Base-by-base conservation (phyloP, 176 grass and related monocot genomes). In the Pontederia crassipes region DNA sequence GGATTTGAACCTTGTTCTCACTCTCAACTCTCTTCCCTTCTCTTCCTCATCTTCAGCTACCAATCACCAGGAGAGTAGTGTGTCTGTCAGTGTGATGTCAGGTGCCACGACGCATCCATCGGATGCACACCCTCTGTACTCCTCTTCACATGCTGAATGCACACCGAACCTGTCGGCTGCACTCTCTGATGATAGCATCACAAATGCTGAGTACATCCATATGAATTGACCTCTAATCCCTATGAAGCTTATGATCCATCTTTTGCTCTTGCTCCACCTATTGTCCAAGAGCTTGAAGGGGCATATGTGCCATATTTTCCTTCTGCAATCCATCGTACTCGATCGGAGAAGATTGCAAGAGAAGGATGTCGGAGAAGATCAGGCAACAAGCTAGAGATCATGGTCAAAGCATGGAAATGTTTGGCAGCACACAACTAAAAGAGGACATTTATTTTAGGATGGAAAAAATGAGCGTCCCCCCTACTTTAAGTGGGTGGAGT, bases 1-100 rank as follows among this genome's bases (percentile, higher is more conserved):
- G 93, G 93, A 98, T 91, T 79, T 98, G 81, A 93, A 98, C 73
- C 94, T 98, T 15, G 94, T 93, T 77, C 82, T 98, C 27, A 75
- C 85, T 54, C 88, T 93, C 79, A 78, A 76, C 76, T 77, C 73
- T 1, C 73, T 81, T 29, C 81, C 84, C 67, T 84, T 75, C 4
- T 81, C 86, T 3, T 86, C 91, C 0, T 84, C 83, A 46, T 84
- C 91, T 0, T 75, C 76, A 14, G 83, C 83, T 57, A 86, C 80
- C 14, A 79, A 81, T 17, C 32, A 7, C n/a, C 82, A 83, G 54
- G 84, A 73, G 48, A 68, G 68, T 48, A 48, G 71, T 58, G 59
- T 48, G 45, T 48, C 58, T 6, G 54, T 58, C 20, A 2, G 2
- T 26, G 52, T 46, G 52, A 75, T 66, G 52, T 58, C 57, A 29